These are phyloP conservation scores for Cercospora sp. DNA, from an alignment of 2,329 filamentous ascomycete genomes.

Conservation along the genomic window DNA sequence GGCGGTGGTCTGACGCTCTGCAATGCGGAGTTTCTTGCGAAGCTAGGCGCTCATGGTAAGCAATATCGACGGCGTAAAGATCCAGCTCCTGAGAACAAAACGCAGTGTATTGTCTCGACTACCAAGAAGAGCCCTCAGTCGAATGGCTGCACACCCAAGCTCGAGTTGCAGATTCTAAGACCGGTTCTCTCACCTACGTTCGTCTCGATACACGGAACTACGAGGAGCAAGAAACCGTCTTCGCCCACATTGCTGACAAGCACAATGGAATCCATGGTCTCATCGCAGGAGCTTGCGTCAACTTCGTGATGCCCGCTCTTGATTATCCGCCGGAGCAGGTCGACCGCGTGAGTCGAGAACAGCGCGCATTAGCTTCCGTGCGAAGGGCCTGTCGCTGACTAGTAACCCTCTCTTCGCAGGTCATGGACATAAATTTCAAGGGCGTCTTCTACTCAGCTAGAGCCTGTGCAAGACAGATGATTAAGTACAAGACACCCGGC, in stretches of 20 bases:
- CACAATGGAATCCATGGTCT: slow-evolving; percentile 36
- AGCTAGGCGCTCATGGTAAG: slow-evolving; percentile 50
- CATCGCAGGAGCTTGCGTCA: slow-evolving; percentile 37
- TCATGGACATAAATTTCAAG: slow-evolving; percentile 48
- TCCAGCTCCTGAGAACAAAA: background rate
- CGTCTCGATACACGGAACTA: slow-evolving; percentile 50
- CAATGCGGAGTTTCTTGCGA: slow-evolving; percentile 50
- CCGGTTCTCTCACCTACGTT: slow-evolving; percentile 48
- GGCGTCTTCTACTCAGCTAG: slow-evolving; percentile 52
- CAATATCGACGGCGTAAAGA: background rate
- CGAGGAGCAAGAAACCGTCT: slow-evolving; percentile 28
- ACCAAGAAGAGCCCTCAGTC: slow-evolving; percentile 44
- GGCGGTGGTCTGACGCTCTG: slow-evolving; percentile 34
- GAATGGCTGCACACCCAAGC: slow-evolving; percentile 46
- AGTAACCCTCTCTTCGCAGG: slow-evolving; percentile 7
- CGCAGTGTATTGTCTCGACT: slow-evolving; percentile 52
- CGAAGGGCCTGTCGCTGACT: background rate
- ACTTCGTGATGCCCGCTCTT: slow-evolving; percentile 32
- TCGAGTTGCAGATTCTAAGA: slow-evolving; percentile 40
- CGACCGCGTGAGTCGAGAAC: background rate
- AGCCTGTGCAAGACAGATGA: slow-evolving; percentile 51
- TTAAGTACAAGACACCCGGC: slow-evolving; percentile 51
- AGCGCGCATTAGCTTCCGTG: no score
- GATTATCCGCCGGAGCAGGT: slow-evolving; percentile 40
- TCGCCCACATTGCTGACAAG: slow-evolving; percentile 33